Base-by-base conservation (phyloP, 306 rosid genomes). In the Lathyrus aphaca region DNA sequence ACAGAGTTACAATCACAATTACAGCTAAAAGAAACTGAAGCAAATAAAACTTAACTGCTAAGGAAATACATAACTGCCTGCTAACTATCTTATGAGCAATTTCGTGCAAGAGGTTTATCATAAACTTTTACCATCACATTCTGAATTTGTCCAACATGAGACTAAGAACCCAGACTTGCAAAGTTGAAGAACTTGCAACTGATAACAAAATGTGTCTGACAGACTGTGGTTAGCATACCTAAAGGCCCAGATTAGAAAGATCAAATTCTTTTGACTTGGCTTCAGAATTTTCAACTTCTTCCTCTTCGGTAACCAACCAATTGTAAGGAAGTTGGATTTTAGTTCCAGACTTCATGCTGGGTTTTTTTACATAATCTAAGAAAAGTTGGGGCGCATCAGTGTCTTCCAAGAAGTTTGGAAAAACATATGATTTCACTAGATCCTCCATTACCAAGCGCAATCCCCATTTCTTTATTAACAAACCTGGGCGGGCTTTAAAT, bases 241-340 rank as follows among this genome's bases (percentile, higher is more conserved):
- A 39, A 55, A 40, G 30, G 5, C 62, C 62, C 1, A 37, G 4
- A 61, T 13, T 13, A 5, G 51, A 32, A 37, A 72, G 61, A 46
- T 46, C 2, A n/a, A 1, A 13, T 38, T 50, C 64, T 19, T 73
- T 73, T 1, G 8, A 10, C 21, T 62, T 40, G 5, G 17, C 54
- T 13, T 11, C 1, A 23, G 9, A n/a, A 10, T 30, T 54, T 21
- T 74, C 66, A 1, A 0, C 17, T 64, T 53, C 48, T 0, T 74
- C 77, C 27, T 51, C 46, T 21, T 64, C 45, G 1, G 56, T 57
- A 16, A 66, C 19, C 13, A 29, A 21, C 67, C 73, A 19, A 55
- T 66, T 39, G 19, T 29, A 29, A 29, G 32, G 32, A 29, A 29
- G 32, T 29, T 29, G 32, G 32, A 29, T 29, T 29, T 23, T 23